These are phyloP conservation scores for Pythium graminicola DNA, from an alignment of 352 stramenopile genomes.

Conservation along the genomic window DNA sequence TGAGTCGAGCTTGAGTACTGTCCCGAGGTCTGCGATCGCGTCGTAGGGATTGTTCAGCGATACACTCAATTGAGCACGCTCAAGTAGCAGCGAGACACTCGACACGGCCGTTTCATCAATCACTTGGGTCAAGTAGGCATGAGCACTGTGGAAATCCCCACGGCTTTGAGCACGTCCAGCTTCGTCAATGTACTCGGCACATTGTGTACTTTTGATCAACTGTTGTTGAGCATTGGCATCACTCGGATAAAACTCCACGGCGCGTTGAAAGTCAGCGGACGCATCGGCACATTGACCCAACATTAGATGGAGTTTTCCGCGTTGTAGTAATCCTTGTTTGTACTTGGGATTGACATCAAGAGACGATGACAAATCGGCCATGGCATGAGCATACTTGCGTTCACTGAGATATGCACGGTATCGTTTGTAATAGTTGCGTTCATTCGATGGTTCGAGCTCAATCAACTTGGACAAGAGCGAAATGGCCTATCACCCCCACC, in stretches of 20 bases:
- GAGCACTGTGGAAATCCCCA: conserved; percentile 57
- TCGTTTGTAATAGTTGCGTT: conserved; percentile 82
- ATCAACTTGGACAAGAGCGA: conserved; percentile 75
- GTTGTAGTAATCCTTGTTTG: conserved; percentile 70
- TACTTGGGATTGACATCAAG: conserved; percentile 71
- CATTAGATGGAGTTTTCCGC: conserved; percentile 76
- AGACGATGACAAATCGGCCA: conserved; percentile 63
- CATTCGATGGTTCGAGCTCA: conserved; percentile 66
- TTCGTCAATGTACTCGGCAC: conserved; percentile 53
- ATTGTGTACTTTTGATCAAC: conserved; percentile 57
- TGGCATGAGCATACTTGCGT: conserved; percentile 67
- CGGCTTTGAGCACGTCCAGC: conserved; percentile 57
- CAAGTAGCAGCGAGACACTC: conserved; percentile 55
- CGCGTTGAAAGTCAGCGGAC: conserved; percentile 44
- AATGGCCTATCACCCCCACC: conserved; percentile 39
- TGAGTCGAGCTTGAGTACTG: conserved; percentile 63
- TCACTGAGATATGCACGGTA: conserved; percentile 77
- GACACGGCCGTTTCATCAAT: conserved; percentile 66
- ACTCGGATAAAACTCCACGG: conserved; percentile 62
- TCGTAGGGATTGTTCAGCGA: conserved; percentile 67
- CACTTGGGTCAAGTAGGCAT: conserved; percentile 59
- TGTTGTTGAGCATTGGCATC: conserved; percentile 42
- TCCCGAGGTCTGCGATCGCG: conserved; percentile 63
- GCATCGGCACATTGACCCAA: conserved; percentile 61
- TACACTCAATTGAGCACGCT: conserved; percentile 67